Base-by-base conservation (phyloP, 2,329 filamentous ascomycete species). In the Salinomyces thailandicus region DNA sequence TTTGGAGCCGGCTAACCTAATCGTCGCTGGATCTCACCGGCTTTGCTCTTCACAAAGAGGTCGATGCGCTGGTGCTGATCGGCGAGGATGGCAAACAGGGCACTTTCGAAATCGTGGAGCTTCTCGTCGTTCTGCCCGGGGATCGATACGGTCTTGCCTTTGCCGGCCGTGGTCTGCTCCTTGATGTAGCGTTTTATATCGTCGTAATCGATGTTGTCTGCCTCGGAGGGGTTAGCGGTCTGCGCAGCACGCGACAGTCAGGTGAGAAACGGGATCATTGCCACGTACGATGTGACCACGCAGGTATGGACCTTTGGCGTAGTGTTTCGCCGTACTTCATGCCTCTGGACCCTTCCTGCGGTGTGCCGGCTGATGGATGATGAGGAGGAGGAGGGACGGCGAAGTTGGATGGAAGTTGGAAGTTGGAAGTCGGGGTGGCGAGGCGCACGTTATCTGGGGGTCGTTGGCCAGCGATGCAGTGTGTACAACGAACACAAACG, bases 201-300 rank as follows among this genome's bases (percentile, higher is more conserved):
- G 58, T 89, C 85, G 68, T 93, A 93, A 60, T 91, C 85, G 61
- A 93, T 77, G 61, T 93, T 91, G 58, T 87, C 80, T 85, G 57
- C 26, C 18, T 24, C 20, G 27, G 32, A 18, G 22, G 32, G 28
- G 26, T 43, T 30, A 40, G 41, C 32, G 28, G 26, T 14, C 11
- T 35, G 33, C 15, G 20, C 27, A 8, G 11, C 20, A 24, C 7
- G n/a, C n/a, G n/a, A 30, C 11, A 8, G 11, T 15, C 11, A 30
- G 4, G 15, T 11, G 15, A 8, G 9, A 18, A 12, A 33, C 9
- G 31, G 11, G 18, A 9, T 9, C 11, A 17, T 18, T 5, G 17
- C 13, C 18, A 59, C 65, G 54, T 66, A 84, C 79, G 80, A 46
- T 84, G 71, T 52, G 74, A 81, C 83, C 83, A 91, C 73, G 81